Conservation (phyloP, 352 stramenopile genomes). For the Vaucheria bursata region DNA sequence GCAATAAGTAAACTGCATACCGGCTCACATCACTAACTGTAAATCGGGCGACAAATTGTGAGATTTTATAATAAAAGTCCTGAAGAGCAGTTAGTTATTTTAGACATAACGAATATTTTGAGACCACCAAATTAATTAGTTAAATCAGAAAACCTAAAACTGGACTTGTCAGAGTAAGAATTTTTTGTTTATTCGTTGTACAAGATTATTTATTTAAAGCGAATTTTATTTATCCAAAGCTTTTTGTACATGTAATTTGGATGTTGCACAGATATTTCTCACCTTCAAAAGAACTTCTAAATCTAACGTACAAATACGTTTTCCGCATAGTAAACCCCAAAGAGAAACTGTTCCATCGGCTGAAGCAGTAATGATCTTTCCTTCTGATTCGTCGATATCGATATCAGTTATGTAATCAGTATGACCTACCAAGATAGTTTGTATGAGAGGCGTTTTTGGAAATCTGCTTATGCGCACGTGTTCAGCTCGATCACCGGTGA, state of each 20-base stretch:
- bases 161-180: background rate
- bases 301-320: background rate
- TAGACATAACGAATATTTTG: background rate
- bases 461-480: slow-evolving; percentile 4
- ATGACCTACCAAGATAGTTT: background rate
- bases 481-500: background rate
- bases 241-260: background rate
- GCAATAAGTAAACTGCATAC: no score
- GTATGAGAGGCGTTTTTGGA: background rate
- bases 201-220: background rate
- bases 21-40: no score
- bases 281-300: background rate
- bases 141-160: background rate
- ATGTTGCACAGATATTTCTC: background rate
- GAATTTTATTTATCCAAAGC: background rate
- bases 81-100: background rate
- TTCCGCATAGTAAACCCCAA: background rate
- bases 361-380: background rate
- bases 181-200: background rate
- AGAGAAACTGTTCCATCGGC: background rate
- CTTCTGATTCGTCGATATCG: background rate
- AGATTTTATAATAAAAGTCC: no score
- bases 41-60: no score
- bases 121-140: background rate
- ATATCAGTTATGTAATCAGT: background rate